Percentiles rank a stretch among this genome's conserved stretches.
phyloP scores from a whole-genome alignment of 164 flowering plant species.

The Aristolochia contorta region DNA sequence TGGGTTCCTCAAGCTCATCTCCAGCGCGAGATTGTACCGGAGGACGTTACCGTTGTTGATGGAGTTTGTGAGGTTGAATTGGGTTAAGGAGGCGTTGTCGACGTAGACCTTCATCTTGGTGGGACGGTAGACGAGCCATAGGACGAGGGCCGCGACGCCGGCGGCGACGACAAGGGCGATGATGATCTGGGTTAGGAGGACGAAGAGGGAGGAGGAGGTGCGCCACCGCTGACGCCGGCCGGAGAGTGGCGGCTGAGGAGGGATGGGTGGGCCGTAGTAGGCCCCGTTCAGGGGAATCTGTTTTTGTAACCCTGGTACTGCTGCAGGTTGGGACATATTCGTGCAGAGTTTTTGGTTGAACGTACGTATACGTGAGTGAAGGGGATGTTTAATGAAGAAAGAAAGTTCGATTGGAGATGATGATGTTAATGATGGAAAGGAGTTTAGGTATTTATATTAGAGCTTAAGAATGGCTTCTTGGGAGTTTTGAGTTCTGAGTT shows the following conservation, averaged over 20 bases:
- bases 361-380: too few relatives aligned
- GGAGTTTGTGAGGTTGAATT: conserved; percentile 16
- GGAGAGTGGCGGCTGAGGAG: conserved; percentile 22
- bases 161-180: conserved; percentile 10
- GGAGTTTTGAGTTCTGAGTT: too few relatives aligned
- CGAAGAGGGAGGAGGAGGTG: conserved; percentile 22
- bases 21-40: conserved; percentile 23
- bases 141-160: conserved; percentile 22
- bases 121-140: conserved; percentile 34
- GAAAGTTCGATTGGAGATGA: too few relatives aligned
- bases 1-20: conserved; percentile 27
- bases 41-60: conserved; percentile 13
- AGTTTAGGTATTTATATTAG: too few relatives aligned
- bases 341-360: too few relatives aligned
- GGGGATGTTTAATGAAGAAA: too few relatives aligned
- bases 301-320: conserved; percentile 4
- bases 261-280: conserved; percentile 35
- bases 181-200: conserved; percentile 16
- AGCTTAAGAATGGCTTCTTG: too few relatives aligned
- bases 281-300: conserved; percentile 26
- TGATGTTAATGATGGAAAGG: too few relatives aligned
- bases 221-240: conserved; percentile 20
- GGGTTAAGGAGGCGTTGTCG: conserved; percentile 23
- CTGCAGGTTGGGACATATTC: not conserved
- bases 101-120: conserved; percentile 21